Base-by-base conservation (phyloP, 768 basidiomycete genomes). In the Tricholoma sp. region DNA sequence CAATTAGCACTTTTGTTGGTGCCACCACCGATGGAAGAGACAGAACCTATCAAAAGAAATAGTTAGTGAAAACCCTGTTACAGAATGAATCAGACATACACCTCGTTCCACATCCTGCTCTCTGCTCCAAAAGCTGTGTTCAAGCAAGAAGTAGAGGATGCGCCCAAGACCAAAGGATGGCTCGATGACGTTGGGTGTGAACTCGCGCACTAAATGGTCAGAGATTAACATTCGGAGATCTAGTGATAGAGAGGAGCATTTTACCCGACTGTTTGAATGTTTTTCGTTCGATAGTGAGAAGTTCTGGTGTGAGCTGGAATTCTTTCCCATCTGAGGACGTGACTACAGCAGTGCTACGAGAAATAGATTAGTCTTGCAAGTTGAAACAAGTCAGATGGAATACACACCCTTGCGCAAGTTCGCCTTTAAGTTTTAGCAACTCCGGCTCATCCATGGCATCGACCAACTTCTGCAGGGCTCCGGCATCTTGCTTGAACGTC, bases 121-220 rank as follows among this genome's bases (percentile, higher is more conserved):
- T 68, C 97, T 85, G 57, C 83, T 83, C 97, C 96, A 98, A 80
- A 88, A 99, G 64, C 83, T 85, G 77, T 98, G 97, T 71, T 99
- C 97, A 33, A 99, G 84, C 52, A 98, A 79, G 29, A 84, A 85
- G 71, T 98, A 98, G 47, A 98, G 77, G 65, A 98, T 97, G 54
- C 96, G 93, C 53, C 96, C 96, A 62, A 98, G 84, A 57, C 97
- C 96, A 72, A 98, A 97, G 4, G 97, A 99, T 20, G 97, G 95
- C 70, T 98, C 96, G 70, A 98, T 96, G 71, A 99, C 97, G 72
- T 98, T 98, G 36, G 96, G 97, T 54, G 86, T 93, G 74, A 82
- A 97, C 73, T 98, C 95, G 61, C 96, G 91, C 61, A 92, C 94
- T 97, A 20, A 67, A 36, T 55, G 56, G 53, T 54, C 24, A 31